A percentile compares a stretch with the other conserved stretches of the same genome.
Conservation (phyloP, 2,329 filamentous ascomycete genomes). For the Eutypa lata region DNA sequence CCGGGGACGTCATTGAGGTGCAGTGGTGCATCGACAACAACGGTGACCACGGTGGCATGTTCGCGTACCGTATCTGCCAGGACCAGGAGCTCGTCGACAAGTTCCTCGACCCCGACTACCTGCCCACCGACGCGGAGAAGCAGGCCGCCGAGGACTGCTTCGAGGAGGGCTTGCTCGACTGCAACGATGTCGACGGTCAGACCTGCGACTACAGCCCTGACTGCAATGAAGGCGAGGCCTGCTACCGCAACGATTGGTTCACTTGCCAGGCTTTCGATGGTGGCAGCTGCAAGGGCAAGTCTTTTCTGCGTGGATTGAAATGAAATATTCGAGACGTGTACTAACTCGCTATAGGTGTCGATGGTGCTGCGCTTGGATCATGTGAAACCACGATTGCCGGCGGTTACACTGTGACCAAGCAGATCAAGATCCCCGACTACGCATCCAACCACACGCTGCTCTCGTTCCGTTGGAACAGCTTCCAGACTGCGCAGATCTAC, state of each 20-base stretch:
- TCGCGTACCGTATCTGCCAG: constrained; percentile 51
- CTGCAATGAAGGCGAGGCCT: constrained; percentile 40
- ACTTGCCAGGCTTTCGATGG: constrained; percentile 46
- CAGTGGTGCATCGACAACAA: constrained; percentile 56
- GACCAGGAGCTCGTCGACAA: constrained; percentile 49
- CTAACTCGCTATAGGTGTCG: constrained; percentile 33
- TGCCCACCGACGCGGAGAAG: constrained; percentile 50
- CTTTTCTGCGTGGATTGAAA: not conserved
- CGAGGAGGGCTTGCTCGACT: constrained; percentile 42
- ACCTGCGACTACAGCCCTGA: constrained; percentile 46
- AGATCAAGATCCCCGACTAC: constrained; percentile 48
- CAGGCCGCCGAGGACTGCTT: constrained; percentile 53
- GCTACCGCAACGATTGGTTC: constrained; percentile 52
- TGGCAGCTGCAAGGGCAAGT: constrained; percentile 33
- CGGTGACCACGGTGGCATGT: constrained; percentile 56
- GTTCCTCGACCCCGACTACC: constrained; percentile 43
- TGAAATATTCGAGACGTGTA: not conserved
- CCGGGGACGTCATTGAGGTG: constrained; percentile 45
- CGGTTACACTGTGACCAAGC: constrained; percentile 51
- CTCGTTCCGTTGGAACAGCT: constrained; percentile 53
- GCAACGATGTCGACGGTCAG: constrained; percentile 49
- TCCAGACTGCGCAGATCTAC: constrained; percentile 52
- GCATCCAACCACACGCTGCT: constrained; percentile 48
- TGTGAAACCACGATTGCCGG: constrained; percentile 51
- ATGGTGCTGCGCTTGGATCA: constrained; percentile 38